A percentile compares a stretch with the other conserved stretches of the same genome.
These are phyloP conservation scores for Pneumocystis murina DNA, from an alignment of 1,139 yeast species.

Conservation along the genomic window DNA sequence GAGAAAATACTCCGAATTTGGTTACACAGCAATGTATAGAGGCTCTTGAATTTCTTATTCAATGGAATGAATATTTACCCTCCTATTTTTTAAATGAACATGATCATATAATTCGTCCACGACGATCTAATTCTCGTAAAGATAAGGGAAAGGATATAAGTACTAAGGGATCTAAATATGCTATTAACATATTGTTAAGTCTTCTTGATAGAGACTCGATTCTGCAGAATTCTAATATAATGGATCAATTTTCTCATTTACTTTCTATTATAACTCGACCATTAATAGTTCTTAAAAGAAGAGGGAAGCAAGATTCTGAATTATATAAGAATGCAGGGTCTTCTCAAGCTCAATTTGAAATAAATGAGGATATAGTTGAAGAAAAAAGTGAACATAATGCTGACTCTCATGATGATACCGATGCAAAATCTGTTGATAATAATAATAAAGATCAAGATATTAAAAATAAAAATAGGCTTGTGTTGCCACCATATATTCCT, in stretches of 20 bases:
- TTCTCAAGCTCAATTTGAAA: neutral
- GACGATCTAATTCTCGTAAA: constrained; percentile 27
- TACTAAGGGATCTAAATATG: constrained; percentile 39
- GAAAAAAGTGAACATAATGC: constrained; percentile 4
- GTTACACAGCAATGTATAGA: constrained; percentile 71
- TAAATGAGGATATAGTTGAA: constrained; percentile 1
- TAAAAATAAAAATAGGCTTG: constrained; percentile 15
- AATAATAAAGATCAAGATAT: constrained; percentile 16
- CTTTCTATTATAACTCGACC: constrained; percentile 69
- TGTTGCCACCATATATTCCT: constrained; percentile 52
- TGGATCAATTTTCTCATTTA: constrained; percentile 63
- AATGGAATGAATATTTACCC: constrained; percentile 53
- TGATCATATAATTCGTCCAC: constrained; percentile 37
- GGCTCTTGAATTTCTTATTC: constrained; percentile 55
- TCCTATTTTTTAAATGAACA: constrained; percentile 72
- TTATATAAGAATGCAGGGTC: neutral
- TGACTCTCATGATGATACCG: constrained; percentile 6
- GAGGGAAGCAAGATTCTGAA: constrained; percentile 3
- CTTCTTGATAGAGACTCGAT: constrained; percentile 50
- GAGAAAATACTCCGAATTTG: constrained; percentile 49
- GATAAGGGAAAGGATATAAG: constrained; percentile 27
- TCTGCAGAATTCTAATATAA: constrained; percentile 54
- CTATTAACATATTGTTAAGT: constrained; percentile 52
- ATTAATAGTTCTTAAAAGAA: constrained; percentile 23
- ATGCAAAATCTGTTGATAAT: constrained; percentile 9